Evolutionary conservation across 2,329 filamentous ascomycete genomes (phyloP).

Genomic region (Blumeria graminis): DNA sequence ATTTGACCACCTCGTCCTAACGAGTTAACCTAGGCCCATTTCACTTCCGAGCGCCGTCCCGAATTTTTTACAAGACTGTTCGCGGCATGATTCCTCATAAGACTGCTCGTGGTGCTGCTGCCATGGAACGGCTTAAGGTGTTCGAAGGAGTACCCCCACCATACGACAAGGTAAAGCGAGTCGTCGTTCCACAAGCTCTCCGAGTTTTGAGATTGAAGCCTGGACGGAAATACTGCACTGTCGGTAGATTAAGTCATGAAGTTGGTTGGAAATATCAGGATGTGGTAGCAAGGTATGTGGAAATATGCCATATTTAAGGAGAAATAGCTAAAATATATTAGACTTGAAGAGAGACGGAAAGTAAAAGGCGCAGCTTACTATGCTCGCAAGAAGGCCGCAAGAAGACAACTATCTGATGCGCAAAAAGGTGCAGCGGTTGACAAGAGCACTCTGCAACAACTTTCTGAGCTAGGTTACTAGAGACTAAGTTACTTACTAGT

Average conservation of each 20-base stretch:
- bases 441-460: conserved; percentile 66
- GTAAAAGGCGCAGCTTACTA: conserved; percentile 98
- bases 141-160: conserved; percentile 98
- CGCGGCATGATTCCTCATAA: conserved; percentile 99
- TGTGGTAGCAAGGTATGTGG: conserved; percentile 79
- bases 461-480: conserved; percentile 84
- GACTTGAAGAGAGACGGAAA: conserved; percentile 98
- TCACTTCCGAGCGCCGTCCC: conserved; percentile 97
- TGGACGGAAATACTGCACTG: conserved; percentile 99
- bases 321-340: conserved; percentile 18
- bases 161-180: conserved; percentile 99
- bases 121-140: conserved; percentile 96
- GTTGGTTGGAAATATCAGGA: conserved; percentile 99
- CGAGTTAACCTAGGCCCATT: conserved; percentile 52
- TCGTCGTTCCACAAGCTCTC: conserved; percentile 96
- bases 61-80: conserved; percentile 99
- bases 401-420: conserved; percentile 73
- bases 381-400: conserved; percentile 96
- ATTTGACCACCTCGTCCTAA: conserved; percentile 3
- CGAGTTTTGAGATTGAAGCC: conserved; percentile 92
- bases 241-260: conserved; percentile 92
- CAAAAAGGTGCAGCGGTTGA: conserved; percentile 80
- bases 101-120: conserved; percentile 89
- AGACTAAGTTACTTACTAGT: conserved; percentile 5
- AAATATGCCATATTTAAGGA: not conserved